A percentile compares a stretch with the other conserved stretches of the same genome.
phyloP scores from a whole-genome alignment of 2,329 filamentous ascomycete species.

The Coniella vitis region DNA sequence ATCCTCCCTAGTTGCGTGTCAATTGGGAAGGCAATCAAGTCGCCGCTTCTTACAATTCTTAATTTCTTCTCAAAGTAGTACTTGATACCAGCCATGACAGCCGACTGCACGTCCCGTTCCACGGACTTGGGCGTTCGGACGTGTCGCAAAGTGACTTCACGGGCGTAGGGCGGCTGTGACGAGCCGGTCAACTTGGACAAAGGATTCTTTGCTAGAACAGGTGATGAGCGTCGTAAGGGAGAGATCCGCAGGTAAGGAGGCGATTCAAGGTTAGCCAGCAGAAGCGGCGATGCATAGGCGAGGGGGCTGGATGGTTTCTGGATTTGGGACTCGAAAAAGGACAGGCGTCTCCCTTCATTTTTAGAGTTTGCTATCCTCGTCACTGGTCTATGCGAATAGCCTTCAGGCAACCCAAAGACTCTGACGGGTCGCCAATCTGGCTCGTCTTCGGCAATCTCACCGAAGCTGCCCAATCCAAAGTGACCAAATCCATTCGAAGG shows the following conservation, averaged over 20 bases:
- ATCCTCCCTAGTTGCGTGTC: constrained; percentile 79
- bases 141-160: constrained; percentile 80
- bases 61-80: constrained; percentile 78
- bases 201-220: constrained; percentile 43
- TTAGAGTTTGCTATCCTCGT: constrained; percentile 53
- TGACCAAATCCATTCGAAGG: constrained; percentile 58
- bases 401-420: constrained; percentile 83
- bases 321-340: constrained; percentile 64
- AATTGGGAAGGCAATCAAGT: constrained; percentile 82
- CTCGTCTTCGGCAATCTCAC: constrained; percentile 54
- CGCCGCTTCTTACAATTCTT: constrained; percentile 77
- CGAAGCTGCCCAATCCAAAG: constrained; percentile 62
- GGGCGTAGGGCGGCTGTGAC: constrained; percentile 51
- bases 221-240: constrained; percentile 48
- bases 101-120: constrained; percentile 77
- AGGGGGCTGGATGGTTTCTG: constrained; percentile 50
- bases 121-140: constrained; percentile 84
- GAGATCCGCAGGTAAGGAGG: constrained; percentile 75
- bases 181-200: constrained; percentile 50
- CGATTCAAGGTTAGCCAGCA: constrained; percentile 78
- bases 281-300: constrained; percentile 75
- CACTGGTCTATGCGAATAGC: constrained; percentile 54
- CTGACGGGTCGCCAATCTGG: constrained; percentile 73
- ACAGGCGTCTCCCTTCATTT: constrained; percentile 43
- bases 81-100: constrained; percentile 80